Evolutionary conservation across 352 stramenopile genomes (phyloP), one percentile per base, ranked within the genome.

Genomic region (Pythium dissimile): DNA sequence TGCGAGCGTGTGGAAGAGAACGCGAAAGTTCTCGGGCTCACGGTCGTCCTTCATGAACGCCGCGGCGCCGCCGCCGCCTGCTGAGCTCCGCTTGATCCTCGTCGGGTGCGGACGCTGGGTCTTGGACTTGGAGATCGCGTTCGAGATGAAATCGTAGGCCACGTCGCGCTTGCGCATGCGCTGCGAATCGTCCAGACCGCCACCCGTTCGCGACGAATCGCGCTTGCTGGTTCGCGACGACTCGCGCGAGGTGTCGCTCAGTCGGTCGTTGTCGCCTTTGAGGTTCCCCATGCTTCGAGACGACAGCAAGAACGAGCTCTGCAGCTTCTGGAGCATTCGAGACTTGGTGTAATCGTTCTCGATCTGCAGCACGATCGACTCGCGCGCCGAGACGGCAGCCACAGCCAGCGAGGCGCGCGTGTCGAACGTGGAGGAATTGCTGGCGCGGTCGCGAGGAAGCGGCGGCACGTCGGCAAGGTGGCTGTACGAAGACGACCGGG

Each of bases 1-100:
- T n/a, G 73, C 84, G 5, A 98, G 73, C 60, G 97, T 90, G 69
- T 97, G 89, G 67, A 99, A 99, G 28, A 99, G 76, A 8, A 97
- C 71, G n/a, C 84, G 73, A 57, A 98, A 98, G 66, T 98, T 98
- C 52, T 98, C 92, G 20, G 74, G 72, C 28, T 69, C 58, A 15
- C 62, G 55, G 30, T 56, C 44, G 27, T 64, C 46, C 32, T 50
- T 56, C 32, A 56, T 37, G 13, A 59, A 67, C 8, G 41, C 42
- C 11, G 37, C 26, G n/a, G n/a, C 2, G 59, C 37, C 7, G 50
- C 20, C n/a, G 13, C 37, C 47, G 13, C 65, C 51, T 18, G 57
- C 69, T 23, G 60, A 24, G 12, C 52, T 39, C 28, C 57, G 55
- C 43, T 65, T 74, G 26, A 64, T 62, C 10, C 51, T 64, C 5